These are phyloP conservation scores for Mycocentrospora acerina DNA, from an alignment of 2,329 filamentous ascomycete genomes.

Conservation along the genomic window DNA sequence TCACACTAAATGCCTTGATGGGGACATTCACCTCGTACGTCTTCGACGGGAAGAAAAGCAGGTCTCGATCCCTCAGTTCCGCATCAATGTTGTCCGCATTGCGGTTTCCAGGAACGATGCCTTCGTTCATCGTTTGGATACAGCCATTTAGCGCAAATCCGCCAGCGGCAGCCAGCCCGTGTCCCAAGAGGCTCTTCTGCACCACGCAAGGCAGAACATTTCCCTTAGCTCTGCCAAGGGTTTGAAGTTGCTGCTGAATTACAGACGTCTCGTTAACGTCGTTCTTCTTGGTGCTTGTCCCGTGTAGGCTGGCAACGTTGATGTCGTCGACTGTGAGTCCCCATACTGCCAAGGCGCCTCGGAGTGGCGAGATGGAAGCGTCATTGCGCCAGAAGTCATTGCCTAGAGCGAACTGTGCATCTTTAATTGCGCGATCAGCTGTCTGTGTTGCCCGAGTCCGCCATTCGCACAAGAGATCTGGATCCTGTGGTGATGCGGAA, in stretches of 20 bases:
- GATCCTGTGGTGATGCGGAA: too few species aligned
- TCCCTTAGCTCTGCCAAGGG: slow-evolving; percentile 39
- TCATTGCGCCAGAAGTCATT: slow-evolving; percentile 34
- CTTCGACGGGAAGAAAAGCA: too few species aligned
- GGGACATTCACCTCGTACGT: too few species aligned
- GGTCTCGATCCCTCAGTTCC: not conserved
- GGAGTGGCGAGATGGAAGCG: slow-evolving; percentile 37
- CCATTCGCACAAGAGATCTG: not conserved
- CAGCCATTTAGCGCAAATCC: slow-evolving; percentile 45
- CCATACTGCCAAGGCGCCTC: slow-evolving; percentile 41
- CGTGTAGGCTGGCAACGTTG: slow-evolving; percentile 42
- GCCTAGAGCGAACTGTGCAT: slow-evolving; percentile 5
- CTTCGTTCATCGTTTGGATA: slow-evolving; percentile 39
- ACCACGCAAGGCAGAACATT: slow-evolving; percentile 36
- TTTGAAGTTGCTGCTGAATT: slow-evolving; percentile 38
- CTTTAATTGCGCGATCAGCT: not conserved
- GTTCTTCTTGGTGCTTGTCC: slow-evolving; percentile 45
- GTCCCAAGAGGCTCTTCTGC: slow-evolving; percentile 45
- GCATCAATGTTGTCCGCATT: slow-evolving; percentile 43
- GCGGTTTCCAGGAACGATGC: slow-evolving; percentile 40
- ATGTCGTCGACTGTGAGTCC: slow-evolving; percentile 44
- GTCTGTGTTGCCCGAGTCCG: not conserved
- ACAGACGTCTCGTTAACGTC: slow-evolving; percentile 45
- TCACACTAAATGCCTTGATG: too few species aligned
- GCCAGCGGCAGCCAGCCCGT: slow-evolving; percentile 42